phyloP scores from a whole-genome alignment of 2,329 filamentous ascomycete species.

The Leptographium flavum region DNA sequence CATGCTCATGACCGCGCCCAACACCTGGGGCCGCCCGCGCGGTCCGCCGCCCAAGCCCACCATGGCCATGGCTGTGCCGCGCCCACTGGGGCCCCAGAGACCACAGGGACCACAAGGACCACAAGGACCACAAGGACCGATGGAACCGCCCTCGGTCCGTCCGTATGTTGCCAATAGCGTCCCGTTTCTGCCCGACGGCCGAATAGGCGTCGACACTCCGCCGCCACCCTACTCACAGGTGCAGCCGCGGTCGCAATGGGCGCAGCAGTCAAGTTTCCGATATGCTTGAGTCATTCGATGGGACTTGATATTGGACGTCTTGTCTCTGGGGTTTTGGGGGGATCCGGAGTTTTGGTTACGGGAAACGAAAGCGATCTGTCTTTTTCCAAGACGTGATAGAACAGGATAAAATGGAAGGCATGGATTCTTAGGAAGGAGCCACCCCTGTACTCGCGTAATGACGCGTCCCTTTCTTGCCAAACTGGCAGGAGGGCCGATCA shows the following conservation, averaged over 20 bases:
- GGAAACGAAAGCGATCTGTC: not conserved
- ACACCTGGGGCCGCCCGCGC: not conserved
- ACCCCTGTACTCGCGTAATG: not conserved
- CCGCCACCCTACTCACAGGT: not conserved
- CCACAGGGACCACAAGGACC: not conserved
- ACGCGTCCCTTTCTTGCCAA: not conserved
- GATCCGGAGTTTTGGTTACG: not conserved
- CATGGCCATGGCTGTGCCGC: not conserved
- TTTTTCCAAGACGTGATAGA: not conserved
- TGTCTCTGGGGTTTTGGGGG: not conserved
- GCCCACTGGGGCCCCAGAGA: not conserved
- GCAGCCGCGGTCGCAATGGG: slow-evolving; percentile 2
- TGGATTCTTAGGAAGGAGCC: not conserved
- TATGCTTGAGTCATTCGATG: not conserved
- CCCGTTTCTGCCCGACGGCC: no score
- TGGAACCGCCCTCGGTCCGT: no score
- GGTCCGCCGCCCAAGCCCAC: not conserved
- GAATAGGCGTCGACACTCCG: not conserved
- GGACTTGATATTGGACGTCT: not conserved
- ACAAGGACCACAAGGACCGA: not conserved
- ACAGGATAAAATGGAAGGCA: not conserved
- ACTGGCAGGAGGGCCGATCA: not conserved
- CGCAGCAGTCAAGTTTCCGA: not conserved
- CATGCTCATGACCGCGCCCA: not conserved
- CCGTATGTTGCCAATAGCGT: no score